Evolutionary conservation across 1,284 basidiomycete species (phyloP).

Genomic region (Hymenochaete sp.): DNA sequence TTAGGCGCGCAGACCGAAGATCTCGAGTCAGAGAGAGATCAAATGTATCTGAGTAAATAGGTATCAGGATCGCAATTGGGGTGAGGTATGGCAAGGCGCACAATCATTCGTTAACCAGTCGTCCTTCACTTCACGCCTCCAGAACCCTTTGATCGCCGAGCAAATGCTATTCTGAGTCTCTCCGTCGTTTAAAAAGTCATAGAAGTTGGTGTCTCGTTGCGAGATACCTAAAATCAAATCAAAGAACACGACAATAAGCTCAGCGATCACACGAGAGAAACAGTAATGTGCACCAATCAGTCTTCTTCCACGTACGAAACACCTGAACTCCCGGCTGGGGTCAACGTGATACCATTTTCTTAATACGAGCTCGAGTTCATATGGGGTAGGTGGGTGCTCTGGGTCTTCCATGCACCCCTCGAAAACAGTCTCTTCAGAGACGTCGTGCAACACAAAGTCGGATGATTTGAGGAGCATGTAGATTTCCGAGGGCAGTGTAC

Average conservation of each 20-base stretch:
- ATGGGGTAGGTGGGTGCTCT: constrained; percentile 23
- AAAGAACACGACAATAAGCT: background rate
- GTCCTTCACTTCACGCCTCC: constrained; percentile 54
- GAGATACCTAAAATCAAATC: constrained; percentile 52
- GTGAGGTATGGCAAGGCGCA: constrained; percentile 31
- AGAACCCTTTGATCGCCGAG: constrained; percentile 51
- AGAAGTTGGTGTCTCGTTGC: constrained; percentile 88
- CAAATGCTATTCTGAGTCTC: constrained; percentile 47
- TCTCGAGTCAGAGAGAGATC: constrained; percentile 84
- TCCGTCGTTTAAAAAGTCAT: constrained; percentile 74
- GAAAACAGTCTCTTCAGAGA: constrained; percentile 54
- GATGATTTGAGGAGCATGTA: constrained; percentile 91
- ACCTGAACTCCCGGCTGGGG: constrained; percentile 74
- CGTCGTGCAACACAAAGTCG: constrained; percentile 82
- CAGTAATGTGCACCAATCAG: constrained; percentile 52
- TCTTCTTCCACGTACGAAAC: constrained; percentile 68
- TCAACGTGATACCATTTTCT: constrained; percentile 89
- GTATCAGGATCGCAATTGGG: background rate
- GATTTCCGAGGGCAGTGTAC: constrained; percentile 81
- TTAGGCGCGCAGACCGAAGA: constrained; percentile 62
- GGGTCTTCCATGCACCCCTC: constrained; percentile 41
- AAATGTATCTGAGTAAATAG: constrained; percentile 54
- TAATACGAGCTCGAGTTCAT: constrained; percentile 80
- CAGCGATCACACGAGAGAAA: constrained; percentile 11
- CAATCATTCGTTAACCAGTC: constrained; percentile 64